These are phyloP conservation scores for Betula pendula DNA, from an alignment of 306 rosid genomes.

Conservation along the genomic window DNA sequence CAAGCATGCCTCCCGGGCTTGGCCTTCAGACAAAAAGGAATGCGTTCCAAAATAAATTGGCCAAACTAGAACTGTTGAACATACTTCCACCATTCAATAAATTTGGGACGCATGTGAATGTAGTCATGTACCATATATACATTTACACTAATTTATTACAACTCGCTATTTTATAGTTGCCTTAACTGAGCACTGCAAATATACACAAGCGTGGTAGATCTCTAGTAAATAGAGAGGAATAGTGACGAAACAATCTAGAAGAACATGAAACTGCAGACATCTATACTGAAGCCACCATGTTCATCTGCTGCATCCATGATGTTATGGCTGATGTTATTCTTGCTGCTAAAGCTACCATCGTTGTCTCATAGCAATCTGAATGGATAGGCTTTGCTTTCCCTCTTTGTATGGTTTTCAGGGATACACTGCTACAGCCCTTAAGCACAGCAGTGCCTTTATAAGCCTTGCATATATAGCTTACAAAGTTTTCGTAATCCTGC, in stretches of 20 bases:
- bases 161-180: conserved; percentile 2
- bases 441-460: conserved; percentile 52
- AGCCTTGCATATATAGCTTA: conserved; percentile 71
- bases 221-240: conserved; percentile 2
- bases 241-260: conserved; percentile 12
- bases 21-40: too few species aligned
- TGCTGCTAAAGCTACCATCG: conserved; percentile 22
- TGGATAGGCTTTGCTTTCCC: conserved; percentile 23
- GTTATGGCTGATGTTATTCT: conserved; percentile 43
- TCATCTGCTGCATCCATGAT: conserved; percentile 45
- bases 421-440: conserved; percentile 46
- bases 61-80: too few species aligned
- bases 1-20: too few species aligned
- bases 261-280: not conserved
- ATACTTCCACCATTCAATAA: too few species aligned
- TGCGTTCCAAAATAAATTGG: too few species aligned
- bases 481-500: conserved; percentile 75
- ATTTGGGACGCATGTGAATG: not conserved
- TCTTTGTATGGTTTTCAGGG: conserved; percentile 24
- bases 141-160: not conserved
- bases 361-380: conserved; percentile 35
- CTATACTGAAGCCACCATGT: conserved; percentile 31
- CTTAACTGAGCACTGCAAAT: not conserved
- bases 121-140: not conserved
- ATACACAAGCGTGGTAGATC: not conserved